Conservation (phyloP, 306 rosid species). For the Fragaria iinumae region DNA sequence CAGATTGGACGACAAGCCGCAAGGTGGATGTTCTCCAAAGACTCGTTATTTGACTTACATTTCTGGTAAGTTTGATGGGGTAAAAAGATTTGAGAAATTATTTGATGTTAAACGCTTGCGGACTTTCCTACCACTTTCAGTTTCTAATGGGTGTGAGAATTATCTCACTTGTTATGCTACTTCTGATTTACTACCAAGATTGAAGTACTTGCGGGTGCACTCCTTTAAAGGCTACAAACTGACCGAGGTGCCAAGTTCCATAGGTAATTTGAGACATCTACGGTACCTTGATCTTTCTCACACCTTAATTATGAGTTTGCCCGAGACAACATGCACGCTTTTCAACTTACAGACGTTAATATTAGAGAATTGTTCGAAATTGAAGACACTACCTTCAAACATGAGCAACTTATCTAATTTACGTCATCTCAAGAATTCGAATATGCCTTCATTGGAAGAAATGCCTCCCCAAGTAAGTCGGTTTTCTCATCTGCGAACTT, state of each 20-base stretch:
- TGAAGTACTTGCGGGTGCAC: too few species aligned
- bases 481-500: constrained; percentile 20
- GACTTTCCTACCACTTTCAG: too few species aligned
- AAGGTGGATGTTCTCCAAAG: not conserved
- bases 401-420: not conserved
- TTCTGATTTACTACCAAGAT: too few species aligned
- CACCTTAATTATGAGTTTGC: too few species aligned
- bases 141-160: too few species aligned
- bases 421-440: not conserved
- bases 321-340: too few species aligned
- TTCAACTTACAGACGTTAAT: not conserved
- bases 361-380: not conserved
- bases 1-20: not conserved
- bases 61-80: not conserved
- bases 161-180: too few species aligned
- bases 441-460: not conserved
- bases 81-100: not conserved
- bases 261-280: too few species aligned
- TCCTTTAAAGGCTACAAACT: too few species aligned
- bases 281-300: too few species aligned
- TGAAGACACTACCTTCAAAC: not conserved
- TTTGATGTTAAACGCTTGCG: not conserved
- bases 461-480: constrained; percentile 23
- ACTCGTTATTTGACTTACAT: constrained; percentile 24
- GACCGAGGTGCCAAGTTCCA: too few species aligned